Evolutionary conservation across 768 basidiomycete species (phyloP), one percentile per base, ranked within the genome.

Genomic region (Clitopilus passeckerianus): DNA sequence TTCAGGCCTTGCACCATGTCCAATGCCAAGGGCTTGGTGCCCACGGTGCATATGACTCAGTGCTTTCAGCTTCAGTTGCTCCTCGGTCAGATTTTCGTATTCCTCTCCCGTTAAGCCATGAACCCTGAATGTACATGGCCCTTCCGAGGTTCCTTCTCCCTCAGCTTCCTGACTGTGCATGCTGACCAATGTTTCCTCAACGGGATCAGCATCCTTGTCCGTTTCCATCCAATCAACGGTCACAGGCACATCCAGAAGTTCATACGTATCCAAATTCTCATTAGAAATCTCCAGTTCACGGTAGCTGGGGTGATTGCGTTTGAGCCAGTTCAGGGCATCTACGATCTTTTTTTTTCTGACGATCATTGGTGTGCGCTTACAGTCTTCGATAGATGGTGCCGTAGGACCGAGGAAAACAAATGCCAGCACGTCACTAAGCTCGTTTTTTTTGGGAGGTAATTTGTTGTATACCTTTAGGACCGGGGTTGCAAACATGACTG

Each of bases 131-230:
- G 74, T 66, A 61, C 76, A 78, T 2, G 61, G 53, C 0, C 76
- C 77, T 9, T 62, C 60, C 14, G 57, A 41, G 1, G 64, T 65
- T 14, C 75, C 73, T 20, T 68, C 65, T 8, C 76, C 70, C 2
- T 64, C 63, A 20, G 58, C 58, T 33, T 77, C 72, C 61, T 67
- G 52, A 52, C 77, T 78, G 62, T 85, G 86, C 0, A 66, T 62
- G 54, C 71, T 71, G 61, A n/a, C 67, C 33, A 70, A 68, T 6
- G 67, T 59, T n/a, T 59, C 59, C 12, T 70, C 27, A 7, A 30
- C 64, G 10, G 3, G 5, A 41, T 18, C 37, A 5, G 3, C 37
- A 46, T 71, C 69, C 8, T 57, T 57, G 35, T 63, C 57, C 5
- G 33, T 43, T 34, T 60, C 20, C 33, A 50, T 30, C 63, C 68